A percentile compares a stretch with the other conserved stretches of the same genome.
phyloP scores from a whole-genome alignment of 345 rosid species.

The Turritis glabra region DNA sequence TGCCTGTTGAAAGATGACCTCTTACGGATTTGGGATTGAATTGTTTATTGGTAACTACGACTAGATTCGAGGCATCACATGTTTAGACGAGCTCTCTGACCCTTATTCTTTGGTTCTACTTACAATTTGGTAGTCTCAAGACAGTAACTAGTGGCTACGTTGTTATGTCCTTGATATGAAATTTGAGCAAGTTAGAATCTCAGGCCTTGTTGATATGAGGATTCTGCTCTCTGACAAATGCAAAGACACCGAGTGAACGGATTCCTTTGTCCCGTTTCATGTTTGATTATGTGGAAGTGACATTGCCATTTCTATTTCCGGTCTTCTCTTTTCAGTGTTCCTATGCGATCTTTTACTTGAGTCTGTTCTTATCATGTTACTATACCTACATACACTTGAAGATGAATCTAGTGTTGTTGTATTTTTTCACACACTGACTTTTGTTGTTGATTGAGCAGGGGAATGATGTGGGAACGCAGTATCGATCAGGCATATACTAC shows the following conservation, averaged over 20 bases:
- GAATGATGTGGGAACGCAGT: conserved; percentile 78
- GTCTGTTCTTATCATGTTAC: neutral
- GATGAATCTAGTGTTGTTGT: conserved; percentile 7
- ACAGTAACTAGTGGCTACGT: neutral
- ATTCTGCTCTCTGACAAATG: too few relatives aligned
- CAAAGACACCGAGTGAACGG: too few relatives aligned
- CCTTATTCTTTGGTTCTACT: neutral
- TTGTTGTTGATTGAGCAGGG: conserved; percentile 47
- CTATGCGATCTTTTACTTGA: neutral
- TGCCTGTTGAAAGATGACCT: too few relatives aligned
- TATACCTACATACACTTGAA: neutral
- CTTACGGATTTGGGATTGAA: neutral
- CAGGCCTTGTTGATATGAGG: neutral
- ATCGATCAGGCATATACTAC: conserved; percentile 83
- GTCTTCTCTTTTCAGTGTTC: too few relatives aligned
- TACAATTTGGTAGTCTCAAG: neutral
- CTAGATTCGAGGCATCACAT: neutral
- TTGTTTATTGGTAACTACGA: neutral
- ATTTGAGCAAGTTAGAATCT: neutral
- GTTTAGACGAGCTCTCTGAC: neutral
- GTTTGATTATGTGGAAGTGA: conserved; percentile 5
- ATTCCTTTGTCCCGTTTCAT: too few relatives aligned
- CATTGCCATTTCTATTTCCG: neutral
- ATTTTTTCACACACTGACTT: conserved; percentile 5
- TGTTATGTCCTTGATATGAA: neutral